These are phyloP conservation scores for Cymodocea nodosa DNA, from an alignment of 116 monocot genomes.

Conservation along the genomic window DNA sequence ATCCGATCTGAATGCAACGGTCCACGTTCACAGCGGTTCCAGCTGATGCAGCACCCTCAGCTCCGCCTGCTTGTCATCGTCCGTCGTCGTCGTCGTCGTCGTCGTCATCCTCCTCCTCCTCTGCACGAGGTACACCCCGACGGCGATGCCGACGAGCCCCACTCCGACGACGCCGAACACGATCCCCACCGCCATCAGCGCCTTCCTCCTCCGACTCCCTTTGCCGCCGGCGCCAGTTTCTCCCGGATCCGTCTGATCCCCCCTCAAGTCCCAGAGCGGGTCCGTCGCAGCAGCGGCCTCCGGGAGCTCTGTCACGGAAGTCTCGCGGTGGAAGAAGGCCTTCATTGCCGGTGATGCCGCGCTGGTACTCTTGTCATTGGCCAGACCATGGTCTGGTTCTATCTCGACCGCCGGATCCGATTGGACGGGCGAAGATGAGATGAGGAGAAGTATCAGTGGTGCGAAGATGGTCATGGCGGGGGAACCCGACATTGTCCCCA, in stretches of 20 bases:
- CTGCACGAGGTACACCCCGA: neutral
- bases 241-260: neutral
- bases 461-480: too few relatives aligned
- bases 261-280: neutral
- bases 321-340: too few relatives aligned
- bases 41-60: constrained; percentile 1
- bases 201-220: neutral
- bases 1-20: constrained; percentile 2
- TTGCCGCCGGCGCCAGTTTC: neutral
- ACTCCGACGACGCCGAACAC: constrained; percentile 4
- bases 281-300: too few relatives aligned
- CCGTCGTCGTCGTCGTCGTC: neutral
- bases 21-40: neutral
- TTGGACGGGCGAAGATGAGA: too few relatives aligned
- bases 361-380: too few relatives aligned
- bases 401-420: too few relatives aligned
- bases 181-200: constrained; percentile 1
- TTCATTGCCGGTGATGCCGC: too few relatives aligned
- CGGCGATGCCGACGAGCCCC: neutral
- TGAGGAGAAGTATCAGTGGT: too few relatives aligned
- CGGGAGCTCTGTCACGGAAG: too few relatives aligned
- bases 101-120: neutral
- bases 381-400: too few relatives aligned
- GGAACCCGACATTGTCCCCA: too few relatives aligned
- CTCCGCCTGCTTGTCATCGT: neutral